These are phyloP conservation scores for Candida takata DNA, from an alignment of 805 yeast species.

Conservation along the genomic window DNA sequence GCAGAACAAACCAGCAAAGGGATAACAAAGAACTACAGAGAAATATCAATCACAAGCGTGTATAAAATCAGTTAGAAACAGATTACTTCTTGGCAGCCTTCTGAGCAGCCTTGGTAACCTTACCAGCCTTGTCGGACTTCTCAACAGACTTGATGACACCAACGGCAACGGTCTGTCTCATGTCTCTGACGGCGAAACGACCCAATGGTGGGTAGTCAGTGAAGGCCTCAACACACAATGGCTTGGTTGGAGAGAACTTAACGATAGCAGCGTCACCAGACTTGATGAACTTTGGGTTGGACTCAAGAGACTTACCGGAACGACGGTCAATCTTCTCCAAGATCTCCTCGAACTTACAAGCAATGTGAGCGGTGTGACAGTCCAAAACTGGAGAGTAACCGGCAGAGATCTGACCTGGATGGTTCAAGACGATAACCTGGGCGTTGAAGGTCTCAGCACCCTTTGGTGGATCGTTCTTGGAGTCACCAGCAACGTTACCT, in stretches of 20 bases:
- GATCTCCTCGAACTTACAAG: conserved; percentile 79
- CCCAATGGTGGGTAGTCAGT: conserved; percentile 96
- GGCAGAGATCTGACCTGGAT: conserved; percentile 89
- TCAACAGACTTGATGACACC: conserved; percentile 66
- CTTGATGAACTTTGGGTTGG: conserved; percentile 73
- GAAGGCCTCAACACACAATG: conserved; percentile 72
- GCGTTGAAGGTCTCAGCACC: conserved; percentile 79
- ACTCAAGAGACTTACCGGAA: conserved; percentile 90
- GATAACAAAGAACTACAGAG: neutral
- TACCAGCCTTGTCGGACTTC: conserved; percentile 75
- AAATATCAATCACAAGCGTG: neutral
- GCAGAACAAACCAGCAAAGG: neutral
- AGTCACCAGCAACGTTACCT: conserved; percentile 93
- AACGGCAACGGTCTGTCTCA: conserved; percentile 99
- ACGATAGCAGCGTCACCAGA: conserved; percentile 43
- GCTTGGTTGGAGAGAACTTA: conserved; percentile 63
- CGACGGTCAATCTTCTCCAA: conserved; percentile 88
- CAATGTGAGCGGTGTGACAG: conserved; percentile 93
- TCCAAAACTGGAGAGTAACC: conserved; percentile 91
- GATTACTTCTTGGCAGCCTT: conserved; percentile 18
- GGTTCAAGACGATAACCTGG: conserved; percentile 72
- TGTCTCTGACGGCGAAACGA: conserved; percentile 99
- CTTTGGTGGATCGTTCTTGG: conserved; percentile 89
- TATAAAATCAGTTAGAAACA: conserved; percentile 1
- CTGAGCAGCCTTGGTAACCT: conserved; percentile 92